Evolutionary conservation across 2,329 filamentous ascomycete genomes (phyloP).

Genomic region (Monosporascus ibericus): DNA sequence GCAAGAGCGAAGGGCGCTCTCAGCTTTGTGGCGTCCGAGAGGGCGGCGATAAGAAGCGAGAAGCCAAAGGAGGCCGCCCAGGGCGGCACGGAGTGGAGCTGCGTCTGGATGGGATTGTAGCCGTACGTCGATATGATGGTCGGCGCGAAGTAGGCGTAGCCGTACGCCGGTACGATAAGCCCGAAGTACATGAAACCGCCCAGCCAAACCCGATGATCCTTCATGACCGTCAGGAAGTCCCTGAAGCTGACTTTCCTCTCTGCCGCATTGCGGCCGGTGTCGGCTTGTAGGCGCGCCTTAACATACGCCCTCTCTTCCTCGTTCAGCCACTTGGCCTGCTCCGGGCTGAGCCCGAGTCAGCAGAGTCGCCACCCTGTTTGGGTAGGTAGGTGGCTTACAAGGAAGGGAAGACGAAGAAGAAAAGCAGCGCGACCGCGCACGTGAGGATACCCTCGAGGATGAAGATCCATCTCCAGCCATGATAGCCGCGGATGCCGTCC

Average conservation of each 20-base stretch:
- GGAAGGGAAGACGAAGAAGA: constrained; percentile 65
- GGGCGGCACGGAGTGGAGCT: constrained; percentile 52
- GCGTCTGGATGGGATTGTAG: constrained; percentile 52
- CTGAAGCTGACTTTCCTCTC: constrained; percentile 53
- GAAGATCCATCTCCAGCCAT: constrained; percentile 78
- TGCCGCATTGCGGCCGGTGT: constrained; percentile 61
- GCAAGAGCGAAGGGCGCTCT: constrained; percentile 68
- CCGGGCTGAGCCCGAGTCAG: constrained; percentile 39
- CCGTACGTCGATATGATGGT: constrained; percentile 64
- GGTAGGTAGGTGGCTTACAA: constrained; percentile 39
- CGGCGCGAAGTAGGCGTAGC: constrained; percentile 72
- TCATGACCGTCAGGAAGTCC: constrained; percentile 59
- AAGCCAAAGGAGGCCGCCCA: constrained; percentile 70
- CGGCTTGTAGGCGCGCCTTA: constrained; percentile 57
- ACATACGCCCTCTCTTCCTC: constrained; percentile 65
- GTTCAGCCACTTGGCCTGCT: constrained; percentile 66
- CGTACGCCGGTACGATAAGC: constrained; percentile 69
- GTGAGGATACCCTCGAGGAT: constrained; percentile 64
- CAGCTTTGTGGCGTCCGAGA: constrained; percentile 67
- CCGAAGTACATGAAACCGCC: constrained; percentile 80
- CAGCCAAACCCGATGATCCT: constrained; percentile 67
- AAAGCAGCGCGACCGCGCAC: constrained; percentile 35
- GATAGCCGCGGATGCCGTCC: constrained; percentile 61
- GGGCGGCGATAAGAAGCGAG: constrained; percentile 65
- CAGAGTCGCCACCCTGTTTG: background rate